Evolutionary conservation across 192 early-diverging fungal species (phyloP).

Genomic region (Backusella westeae): DNA sequence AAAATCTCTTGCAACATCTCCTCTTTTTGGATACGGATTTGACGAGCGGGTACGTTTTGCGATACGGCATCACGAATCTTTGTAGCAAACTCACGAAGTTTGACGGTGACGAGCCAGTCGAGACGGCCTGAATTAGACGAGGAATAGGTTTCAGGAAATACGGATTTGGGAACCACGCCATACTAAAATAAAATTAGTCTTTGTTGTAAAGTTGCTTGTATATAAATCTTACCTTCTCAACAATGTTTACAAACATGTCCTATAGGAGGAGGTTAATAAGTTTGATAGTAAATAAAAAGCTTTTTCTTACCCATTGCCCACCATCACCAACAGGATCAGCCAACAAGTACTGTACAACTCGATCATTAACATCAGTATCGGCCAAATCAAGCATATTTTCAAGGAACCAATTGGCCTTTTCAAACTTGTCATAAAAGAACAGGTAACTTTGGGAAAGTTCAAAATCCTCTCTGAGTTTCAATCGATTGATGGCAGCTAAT

Average conservation of each 20-base stretch:
- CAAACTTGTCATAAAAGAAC: conserved; percentile 68
- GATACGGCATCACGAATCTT: conserved; percentile 44
- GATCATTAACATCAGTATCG: conserved; percentile 59
- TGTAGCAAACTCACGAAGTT: conserved; percentile 69
- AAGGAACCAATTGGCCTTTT: conserved; percentile 82
- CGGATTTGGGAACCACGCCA: conserved; percentile 68
- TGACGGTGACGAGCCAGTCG: conserved; percentile 58
- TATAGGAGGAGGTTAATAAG: too few relatives aligned
- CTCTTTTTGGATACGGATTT: conserved; percentile 53
- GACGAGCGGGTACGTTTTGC: conserved; percentile 36
- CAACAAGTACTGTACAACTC: conserved; percentile 69
- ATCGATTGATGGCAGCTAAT: conserved; percentile 50
- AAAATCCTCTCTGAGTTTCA: conserved; percentile 70
- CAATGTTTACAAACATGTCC: conserved; percentile 78
- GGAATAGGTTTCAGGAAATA: conserved; percentile 66
- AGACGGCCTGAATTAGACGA: conserved; percentile 61
- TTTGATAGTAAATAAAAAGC: too few relatives aligned
- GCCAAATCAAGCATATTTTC: conserved; percentile 70
- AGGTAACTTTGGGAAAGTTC: conserved; percentile 76
- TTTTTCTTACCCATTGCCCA: conserved; percentile 53
- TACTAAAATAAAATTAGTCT: conserved; percentile 33
- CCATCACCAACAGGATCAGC: conserved; percentile 66
- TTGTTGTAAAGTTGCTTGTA: too few relatives aligned
- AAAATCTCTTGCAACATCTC: conserved; percentile 66
- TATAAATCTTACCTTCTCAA: conserved; percentile 45